Evolutionary conservation across 2,329 filamentous ascomycete genomes (phyloP), one percentile per base, ranked within the genome.

Genomic region (Colletotrichum gloeosporioides): DNA sequence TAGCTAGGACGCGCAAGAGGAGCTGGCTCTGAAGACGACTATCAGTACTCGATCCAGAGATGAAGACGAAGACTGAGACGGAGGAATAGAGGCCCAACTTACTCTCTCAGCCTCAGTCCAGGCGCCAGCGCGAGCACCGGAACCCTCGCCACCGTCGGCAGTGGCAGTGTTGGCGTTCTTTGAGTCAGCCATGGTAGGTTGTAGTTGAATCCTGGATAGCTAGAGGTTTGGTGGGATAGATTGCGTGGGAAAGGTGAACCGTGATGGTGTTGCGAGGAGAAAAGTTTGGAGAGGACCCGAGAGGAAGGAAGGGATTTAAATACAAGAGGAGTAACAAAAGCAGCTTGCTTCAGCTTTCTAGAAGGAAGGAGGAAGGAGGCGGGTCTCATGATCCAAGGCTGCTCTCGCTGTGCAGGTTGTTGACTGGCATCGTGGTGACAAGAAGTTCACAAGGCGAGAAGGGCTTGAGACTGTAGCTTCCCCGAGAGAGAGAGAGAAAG

Each of bases 81-180:
- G 25, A 29, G 8, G 22, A 25, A 7, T 15, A 6, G 13, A 65
- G 25, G 22, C n/a, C 31, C 12, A 29, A 18, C 74, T 74, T 80
- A 82, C 85, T 75, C 85, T 85, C 31, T 83, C 84, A 5, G 84
- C 81, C 1, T 86, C 84, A 2, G 84, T 86, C 85, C 85, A 86
- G 1, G 82, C 79, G 4, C 75, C 57, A 3, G 61, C 44, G 10
- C 70, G 73, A 39, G 29, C 39, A 8, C 53, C 32, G 29, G 73
- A 36, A 8, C 53, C 62, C 55, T 84, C 83, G 2, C 79, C 76
- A n/a, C 75, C 49, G 39, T 78, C 13, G 31, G 76, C 59, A n/a
- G 73, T 53, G 9, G 64, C 31, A n/a, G 55, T n/a, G 8, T 32
- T 64, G 15, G 12, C 15, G 10, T 32, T 39, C 25, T 80, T 76